Evolutionary conservation across 371 early-diverging fungal species (phyloP).

Genomic region (Blakeslea trispora): DNA sequence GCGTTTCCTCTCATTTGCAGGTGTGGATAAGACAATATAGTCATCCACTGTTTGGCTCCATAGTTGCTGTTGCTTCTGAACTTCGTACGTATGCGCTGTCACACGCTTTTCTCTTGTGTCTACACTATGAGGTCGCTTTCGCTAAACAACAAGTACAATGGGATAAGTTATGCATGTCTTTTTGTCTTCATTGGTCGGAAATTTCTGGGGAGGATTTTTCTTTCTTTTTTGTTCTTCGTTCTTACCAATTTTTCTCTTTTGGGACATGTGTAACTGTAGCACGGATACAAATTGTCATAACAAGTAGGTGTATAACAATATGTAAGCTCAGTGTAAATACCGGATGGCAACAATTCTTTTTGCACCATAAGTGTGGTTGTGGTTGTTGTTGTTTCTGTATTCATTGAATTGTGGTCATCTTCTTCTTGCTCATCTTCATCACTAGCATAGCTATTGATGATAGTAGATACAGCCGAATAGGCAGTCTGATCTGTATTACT

Average conservation of each 20-base stretch:
- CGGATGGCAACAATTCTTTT: constrained; percentile 53
- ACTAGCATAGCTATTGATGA: constrained; percentile 22
- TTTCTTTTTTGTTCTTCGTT: not conserved
- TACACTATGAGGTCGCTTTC: constrained; percentile 19
- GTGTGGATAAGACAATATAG: constrained; percentile 69
- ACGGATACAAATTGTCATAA: constrained; percentile 60
- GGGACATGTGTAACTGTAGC: constrained; percentile 88
- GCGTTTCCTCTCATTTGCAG: constrained; percentile 71
- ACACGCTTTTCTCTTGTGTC: constrained; percentile 28
- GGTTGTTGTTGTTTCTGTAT: constrained; percentile 1
- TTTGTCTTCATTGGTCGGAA: too few relatives aligned
- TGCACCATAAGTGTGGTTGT: not conserved
- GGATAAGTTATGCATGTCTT: too few relatives aligned
- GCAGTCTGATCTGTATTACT: constrained; percentile 1
- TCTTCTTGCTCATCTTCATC: constrained; percentile 18
- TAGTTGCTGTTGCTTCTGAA: constrained; percentile 25
- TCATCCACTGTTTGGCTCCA: constrained; percentile 72
- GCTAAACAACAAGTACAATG: constrained; percentile 1
- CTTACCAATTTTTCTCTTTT: constrained; percentile 33
- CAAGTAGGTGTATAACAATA: constrained; percentile 94
- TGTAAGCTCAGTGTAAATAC: constrained; percentile 82
- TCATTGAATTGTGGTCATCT: constrained; percentile 7
- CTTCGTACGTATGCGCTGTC: constrained; percentile 20
- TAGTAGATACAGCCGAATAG: constrained; percentile 8
- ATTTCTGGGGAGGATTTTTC: too few relatives aligned